Evolutionary conservation across 1,139 yeast genomes (phyloP).

Genomic region (Taphrina flavorubra): DNA sequence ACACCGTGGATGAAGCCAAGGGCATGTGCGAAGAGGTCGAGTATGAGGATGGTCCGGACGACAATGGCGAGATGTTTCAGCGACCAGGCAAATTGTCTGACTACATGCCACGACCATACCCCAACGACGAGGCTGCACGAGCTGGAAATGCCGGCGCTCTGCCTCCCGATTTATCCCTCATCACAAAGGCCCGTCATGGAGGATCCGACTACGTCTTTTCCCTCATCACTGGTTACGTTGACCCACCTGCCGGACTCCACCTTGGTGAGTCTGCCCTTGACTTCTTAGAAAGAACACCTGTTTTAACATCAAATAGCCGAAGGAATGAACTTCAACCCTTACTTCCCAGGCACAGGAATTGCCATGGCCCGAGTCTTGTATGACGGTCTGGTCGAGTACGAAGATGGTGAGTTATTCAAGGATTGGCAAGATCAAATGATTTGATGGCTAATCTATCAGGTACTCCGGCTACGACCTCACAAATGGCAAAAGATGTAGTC

Average conservation of each 20-base stretch:
- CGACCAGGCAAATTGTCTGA: conserved; percentile 98
- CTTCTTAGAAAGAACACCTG: no score
- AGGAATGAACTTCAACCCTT: conserved; percentile 92
- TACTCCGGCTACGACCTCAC: conserved; percentile 97
- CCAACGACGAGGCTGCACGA: conserved; percentile 98
- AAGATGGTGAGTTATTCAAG: conserved; percentile 66
- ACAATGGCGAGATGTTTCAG: conserved; percentile 97
- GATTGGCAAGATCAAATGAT: not conserved
- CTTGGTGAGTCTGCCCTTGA: conserved; percentile 62
- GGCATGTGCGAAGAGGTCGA: conserved; percentile 95
- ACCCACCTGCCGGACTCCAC: conserved; percentile 95
- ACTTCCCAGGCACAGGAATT: conserved; percentile 99
- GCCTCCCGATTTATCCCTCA: conserved; percentile 97
- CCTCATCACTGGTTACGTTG: conserved; percentile 97
- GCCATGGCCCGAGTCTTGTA: conserved; percentile 99
- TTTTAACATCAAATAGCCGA: not conserved
- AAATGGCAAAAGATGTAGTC: conserved; percentile 98
- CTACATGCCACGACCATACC: conserved; percentile 92
- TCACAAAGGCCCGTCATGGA: conserved; percentile 99
- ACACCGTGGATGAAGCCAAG: conserved; percentile 86
- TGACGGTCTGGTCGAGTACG: conserved; percentile 96
- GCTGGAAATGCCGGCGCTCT: conserved; percentile 98
- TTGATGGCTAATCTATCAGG: not conserved
- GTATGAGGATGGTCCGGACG: conserved; percentile 99
- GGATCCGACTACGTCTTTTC: conserved; percentile 95